These are phyloP conservation scores for Melanogaster broomeanus DNA, from an alignment of 768 basidiomycete species.

Conservation along the genomic window DNA sequence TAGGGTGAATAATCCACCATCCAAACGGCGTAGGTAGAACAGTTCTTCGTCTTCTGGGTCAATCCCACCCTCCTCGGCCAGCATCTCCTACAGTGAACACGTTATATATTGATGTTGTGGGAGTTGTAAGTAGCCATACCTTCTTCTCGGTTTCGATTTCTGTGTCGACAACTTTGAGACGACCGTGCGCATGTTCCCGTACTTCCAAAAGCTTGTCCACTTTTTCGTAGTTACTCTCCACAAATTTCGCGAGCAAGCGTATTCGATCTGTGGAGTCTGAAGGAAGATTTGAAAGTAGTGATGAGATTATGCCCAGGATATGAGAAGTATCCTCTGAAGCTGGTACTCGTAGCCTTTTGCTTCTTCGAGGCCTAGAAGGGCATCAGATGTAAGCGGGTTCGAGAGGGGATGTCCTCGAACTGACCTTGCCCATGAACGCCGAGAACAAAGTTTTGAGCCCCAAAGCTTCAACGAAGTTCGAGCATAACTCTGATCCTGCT, in stretches of 20 bases:
- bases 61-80: conserved; percentile 57
- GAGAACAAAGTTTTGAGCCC: conserved; percentile 92
- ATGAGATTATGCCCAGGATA: conserved; percentile 84
- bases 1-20: conserved; percentile 84
- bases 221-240: conserved; percentile 91
- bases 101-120: not conserved
- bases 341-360: conserved; percentile 53
- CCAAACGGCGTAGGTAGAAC: conserved; percentile 85
- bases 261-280: conserved; percentile 82
- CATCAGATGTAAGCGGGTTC: conserved; percentile 11
- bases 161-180: conserved; percentile 60
- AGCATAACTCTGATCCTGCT: conserved; percentile 68
- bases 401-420: conserved; percentile 5
- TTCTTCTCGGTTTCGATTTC: conserved; percentile 73
- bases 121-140: conserved; percentile 36
- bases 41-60: conserved; percentile 65
- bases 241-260: conserved; percentile 89
- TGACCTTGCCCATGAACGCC: conserved; percentile 92
- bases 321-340: conserved; percentile 86
- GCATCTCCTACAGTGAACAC: conserved; percentile 44
- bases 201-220: conserved; percentile 91
- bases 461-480: conserved; percentile 82
- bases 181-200: conserved; percentile 64
- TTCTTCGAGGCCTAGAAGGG: conserved; percentile 56
- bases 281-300: conserved; percentile 82